Conservation (phyloP, 495 filamentous ascomycete species). For the Niebla homalea region DNA sequence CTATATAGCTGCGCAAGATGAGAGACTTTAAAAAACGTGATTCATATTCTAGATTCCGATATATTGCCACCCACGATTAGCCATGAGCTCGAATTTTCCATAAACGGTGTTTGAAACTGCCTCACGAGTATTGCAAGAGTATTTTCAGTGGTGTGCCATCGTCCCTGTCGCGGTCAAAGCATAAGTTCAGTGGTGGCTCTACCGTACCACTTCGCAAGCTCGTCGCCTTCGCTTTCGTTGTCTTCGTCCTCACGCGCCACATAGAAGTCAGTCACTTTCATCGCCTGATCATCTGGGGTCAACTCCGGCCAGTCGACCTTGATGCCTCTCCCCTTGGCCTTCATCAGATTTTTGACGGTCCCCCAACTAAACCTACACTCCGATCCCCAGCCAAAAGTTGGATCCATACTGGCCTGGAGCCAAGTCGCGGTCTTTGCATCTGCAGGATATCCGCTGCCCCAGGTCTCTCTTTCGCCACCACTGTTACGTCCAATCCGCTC, state of each 20-base stretch:
- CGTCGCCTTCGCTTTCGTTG: conserved; percentile 10
- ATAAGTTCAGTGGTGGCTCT: conserved; percentile 11
- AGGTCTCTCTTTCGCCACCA: conserved; percentile 30
- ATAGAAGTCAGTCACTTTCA: conserved; percentile 66
- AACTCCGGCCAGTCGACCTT: conserved; percentile 77
- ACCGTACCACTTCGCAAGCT: conserved; percentile 18
- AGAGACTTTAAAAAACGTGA: no score
- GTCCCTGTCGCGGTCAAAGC: no score
- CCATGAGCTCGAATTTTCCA: no score
- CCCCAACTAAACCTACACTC: conserved; percentile 87
- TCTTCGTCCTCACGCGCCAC: conserved; percentile 17
- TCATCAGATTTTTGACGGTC: conserved; percentile 85
- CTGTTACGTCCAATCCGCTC: conserved; percentile 11
- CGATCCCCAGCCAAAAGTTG: conserved; percentile 86
- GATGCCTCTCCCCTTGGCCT: conserved; percentile 43
- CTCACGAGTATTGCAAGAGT: no score
- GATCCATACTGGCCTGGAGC: conserved; percentile 77
- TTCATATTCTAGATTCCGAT: no score
- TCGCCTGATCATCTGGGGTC: conserved; percentile 50
- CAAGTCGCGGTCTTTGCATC: conserved; percentile 70
- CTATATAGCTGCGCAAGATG: no score
- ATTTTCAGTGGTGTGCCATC: no score
- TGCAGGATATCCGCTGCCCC: conserved; percentile 90
- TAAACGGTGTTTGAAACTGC: no score
- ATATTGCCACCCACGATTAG: no score